These are phyloP conservation scores for Theileria equi DNA, from an alignment of 169 alveolate species.

Conservation along the genomic window DNA sequence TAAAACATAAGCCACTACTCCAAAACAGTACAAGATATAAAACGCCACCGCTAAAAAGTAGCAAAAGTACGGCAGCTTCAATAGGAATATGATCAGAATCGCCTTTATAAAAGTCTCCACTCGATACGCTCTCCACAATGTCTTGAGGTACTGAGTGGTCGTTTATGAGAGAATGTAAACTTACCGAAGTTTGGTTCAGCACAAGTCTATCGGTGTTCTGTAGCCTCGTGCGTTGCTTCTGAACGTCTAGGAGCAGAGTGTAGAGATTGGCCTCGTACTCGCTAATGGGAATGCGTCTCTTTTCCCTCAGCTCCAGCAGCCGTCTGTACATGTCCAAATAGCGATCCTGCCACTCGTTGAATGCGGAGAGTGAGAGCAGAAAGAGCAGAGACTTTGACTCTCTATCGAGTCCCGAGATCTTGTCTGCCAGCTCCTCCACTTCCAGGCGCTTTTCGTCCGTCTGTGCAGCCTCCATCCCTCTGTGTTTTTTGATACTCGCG, in stretches of 20 bases:
- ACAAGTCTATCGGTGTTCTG: background rate
- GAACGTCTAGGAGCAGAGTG: background rate
- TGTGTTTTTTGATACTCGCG: too few species aligned
- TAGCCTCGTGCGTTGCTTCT: conserved; percentile 4
- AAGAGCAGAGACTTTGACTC: conserved; percentile 33
- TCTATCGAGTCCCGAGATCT: conserved; percentile 22
- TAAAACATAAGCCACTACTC: background rate
- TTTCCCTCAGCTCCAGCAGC: conserved; percentile 1
- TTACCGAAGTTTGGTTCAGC: conserved; percentile 12
- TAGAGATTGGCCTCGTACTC: background rate
- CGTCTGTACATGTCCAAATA: conserved; percentile 42
- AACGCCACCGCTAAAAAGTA: conserved; percentile 17
- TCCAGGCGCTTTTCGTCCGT: too few species aligned
- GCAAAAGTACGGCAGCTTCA: conserved; percentile 42
- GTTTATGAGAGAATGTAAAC: too few species aligned
- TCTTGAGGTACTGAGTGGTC: conserved; percentile 6
- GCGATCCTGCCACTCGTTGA: conserved; percentile 51
- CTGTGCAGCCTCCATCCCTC: too few species aligned
- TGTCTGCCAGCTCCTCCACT: conserved; percentile 9
- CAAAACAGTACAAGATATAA: conserved; percentile 26
- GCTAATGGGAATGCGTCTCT: background rate
- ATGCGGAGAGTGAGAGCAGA: conserved; percentile 31
- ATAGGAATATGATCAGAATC: conserved; percentile 36
- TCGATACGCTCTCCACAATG: conserved; percentile 19
- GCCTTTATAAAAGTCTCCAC: conserved; percentile 39